These are phyloP conservation scores for Arabidopsis thaliana DNA, from an alignment of 345 rosid genomes.

Conservation along the genomic window DNA sequence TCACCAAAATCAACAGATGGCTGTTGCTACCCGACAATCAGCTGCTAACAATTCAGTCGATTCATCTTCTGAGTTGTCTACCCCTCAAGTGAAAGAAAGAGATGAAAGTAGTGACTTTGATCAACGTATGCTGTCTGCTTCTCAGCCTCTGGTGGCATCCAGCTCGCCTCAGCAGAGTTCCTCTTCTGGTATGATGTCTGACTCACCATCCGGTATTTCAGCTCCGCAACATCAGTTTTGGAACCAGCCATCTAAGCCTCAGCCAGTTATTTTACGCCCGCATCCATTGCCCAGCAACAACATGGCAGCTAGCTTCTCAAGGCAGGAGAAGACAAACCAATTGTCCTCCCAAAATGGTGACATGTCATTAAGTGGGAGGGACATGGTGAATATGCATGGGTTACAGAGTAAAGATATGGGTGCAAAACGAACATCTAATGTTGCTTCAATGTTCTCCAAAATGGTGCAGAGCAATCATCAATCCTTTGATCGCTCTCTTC, in stretches of 20 bases:
- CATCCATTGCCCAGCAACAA: conserved; percentile 47
- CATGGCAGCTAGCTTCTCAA: conserved; percentile 51
- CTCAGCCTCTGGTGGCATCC: conserved; percentile 48
- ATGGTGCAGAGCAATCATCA: conserved; percentile 58
- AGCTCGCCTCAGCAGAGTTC: conserved; percentile 51
- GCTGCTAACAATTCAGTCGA: conserved; percentile 42
- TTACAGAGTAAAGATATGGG: conserved; percentile 50
- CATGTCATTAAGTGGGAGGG: conserved; percentile 48
- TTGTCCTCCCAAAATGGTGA: conserved; percentile 48
- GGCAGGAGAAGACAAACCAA: conserved; percentile 49
- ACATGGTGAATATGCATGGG: conserved; percentile 34
- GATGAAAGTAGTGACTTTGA: conserved; percentile 53
- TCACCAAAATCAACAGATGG: conserved; percentile 51
- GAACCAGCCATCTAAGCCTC: conserved; percentile 47
- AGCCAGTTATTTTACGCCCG: conserved; percentile 46
- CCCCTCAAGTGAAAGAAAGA: conserved; percentile 48
- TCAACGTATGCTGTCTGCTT: conserved; percentile 50
- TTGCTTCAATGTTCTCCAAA: conserved; percentile 40
- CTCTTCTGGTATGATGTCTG: conserved; percentile 48
- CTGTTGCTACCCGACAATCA: conserved; percentile 49
- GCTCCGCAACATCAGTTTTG: conserved; percentile 51
- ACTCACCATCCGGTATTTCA: conserved; percentile 52
- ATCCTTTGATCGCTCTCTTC: conserved; percentile 64
- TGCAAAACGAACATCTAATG: conserved; percentile 47
- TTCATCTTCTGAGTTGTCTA: conserved; percentile 49